A percentile compares a stretch with the other conserved stretches of the same genome.
These are phyloP conservation scores for Exserohilum rostratum DNA, from an alignment of 2,329 filamentous ascomycete species.

Conservation along the genomic window DNA sequence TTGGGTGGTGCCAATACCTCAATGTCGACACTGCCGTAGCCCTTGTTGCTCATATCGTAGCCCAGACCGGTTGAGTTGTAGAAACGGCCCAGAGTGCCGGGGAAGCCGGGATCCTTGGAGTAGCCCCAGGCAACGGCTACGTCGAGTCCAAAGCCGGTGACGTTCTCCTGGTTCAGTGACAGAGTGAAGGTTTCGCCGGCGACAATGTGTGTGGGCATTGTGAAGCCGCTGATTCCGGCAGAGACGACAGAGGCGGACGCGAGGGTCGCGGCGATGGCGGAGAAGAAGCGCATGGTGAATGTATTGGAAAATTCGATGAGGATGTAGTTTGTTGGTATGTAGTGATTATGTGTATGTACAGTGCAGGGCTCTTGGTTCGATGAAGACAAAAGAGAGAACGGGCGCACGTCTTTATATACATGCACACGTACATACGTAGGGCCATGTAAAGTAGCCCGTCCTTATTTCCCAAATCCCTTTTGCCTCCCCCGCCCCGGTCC, in stretches of 20 bases:
- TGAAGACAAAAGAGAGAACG: too few relatives aligned
- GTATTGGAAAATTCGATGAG: too few relatives aligned
- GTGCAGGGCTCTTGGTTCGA: too few relatives aligned
- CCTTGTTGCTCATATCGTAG: constrained; percentile 33
- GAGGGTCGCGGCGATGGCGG: constrained; percentile 21
- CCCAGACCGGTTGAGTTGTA: constrained; percentile 46
- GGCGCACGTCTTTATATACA: too few relatives aligned
- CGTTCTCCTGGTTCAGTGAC: constrained; percentile 51
- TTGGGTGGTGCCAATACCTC: constrained; percentile 22
- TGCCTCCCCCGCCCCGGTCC: too few relatives aligned
- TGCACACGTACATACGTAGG: too few relatives aligned
- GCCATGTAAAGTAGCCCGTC: too few relatives aligned
- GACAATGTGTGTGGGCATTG: constrained; percentile 50
- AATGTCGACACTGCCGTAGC: constrained; percentile 31
- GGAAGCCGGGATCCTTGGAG: constrained; percentile 24
- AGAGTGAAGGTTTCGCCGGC: constrained; percentile 49
- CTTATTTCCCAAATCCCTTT: too few relatives aligned
- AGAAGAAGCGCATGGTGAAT: constrained; percentile 2
- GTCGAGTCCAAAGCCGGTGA: constrained; percentile 55
- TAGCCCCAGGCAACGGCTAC: constrained; percentile 55
- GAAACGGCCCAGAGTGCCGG: constrained; percentile 39
- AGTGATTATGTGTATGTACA: too few relatives aligned
- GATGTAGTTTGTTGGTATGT: too few relatives aligned
- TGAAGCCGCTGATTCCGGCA: constrained; percentile 54
- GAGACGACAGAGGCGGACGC: constrained; percentile 27